These are phyloP conservation scores for Boletus patriciae DNA, from an alignment of 768 basidiomycete species.

Conservation along the genomic window DNA sequence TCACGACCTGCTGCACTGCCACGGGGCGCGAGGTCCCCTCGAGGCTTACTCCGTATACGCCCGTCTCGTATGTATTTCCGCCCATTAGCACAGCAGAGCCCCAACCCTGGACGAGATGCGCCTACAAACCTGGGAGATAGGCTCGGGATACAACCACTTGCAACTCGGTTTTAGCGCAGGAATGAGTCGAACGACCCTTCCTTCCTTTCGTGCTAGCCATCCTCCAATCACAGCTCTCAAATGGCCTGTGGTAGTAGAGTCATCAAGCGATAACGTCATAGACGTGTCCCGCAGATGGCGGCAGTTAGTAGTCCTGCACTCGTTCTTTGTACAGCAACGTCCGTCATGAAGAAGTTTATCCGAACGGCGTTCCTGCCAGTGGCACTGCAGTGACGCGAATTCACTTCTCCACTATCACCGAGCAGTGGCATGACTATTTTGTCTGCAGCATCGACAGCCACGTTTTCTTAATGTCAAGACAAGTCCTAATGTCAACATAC, in stretches of 20 bases:
- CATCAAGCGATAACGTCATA: slow-evolving; percentile 4
- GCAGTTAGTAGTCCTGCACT: neutral
- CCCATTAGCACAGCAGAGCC: neutral
- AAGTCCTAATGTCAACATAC: slow-evolving; percentile 12
- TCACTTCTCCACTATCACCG: slow-evolving; percentile 14
- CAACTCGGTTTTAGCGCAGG: neutral
- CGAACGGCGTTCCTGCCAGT: slow-evolving; percentile 3
- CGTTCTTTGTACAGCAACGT: slow-evolving; percentile 13
- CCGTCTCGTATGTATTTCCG: neutral
- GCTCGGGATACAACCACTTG: neutral
- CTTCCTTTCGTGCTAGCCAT: too few species aligned
- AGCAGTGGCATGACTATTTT: slow-evolving; percentile 7
- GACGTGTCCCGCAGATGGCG: neutral
- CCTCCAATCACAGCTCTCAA: too few species aligned
- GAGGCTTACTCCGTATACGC: slow-evolving; percentile 20
- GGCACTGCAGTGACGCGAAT: slow-evolving; percentile 25
- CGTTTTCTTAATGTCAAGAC: slow-evolving; percentile 29
- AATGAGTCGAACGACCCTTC: too few species aligned
- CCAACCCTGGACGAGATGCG: neutral
- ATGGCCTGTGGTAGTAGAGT: neutral
- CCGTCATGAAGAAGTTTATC: slow-evolving; percentile 6
- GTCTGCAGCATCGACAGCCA: slow-evolving; percentile 18
- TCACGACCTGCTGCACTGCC: slow-evolving; percentile 21
- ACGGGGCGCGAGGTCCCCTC: slow-evolving; percentile 25
- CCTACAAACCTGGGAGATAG: slow-evolving; percentile 6